Base-by-base conservation (phyloP, 257 asterid species). In the Catharanthus roseus region DNA sequence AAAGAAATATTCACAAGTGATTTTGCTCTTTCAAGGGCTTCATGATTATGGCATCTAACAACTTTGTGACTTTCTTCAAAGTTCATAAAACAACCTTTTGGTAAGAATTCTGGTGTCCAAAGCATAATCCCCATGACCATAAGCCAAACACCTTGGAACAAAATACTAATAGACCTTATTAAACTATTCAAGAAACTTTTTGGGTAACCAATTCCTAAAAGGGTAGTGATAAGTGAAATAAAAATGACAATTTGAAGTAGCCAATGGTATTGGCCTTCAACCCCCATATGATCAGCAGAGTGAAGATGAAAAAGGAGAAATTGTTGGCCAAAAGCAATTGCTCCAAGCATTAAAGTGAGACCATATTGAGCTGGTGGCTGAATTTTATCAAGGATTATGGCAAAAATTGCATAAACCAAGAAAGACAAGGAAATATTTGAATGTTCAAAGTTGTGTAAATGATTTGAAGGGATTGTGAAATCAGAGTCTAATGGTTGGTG, bases 241-340 rank as follows among this genome's bases (percentile, higher is more conserved):
- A 81, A 79, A 2, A 91, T 87, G 44, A 82, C 80, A 23, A 85
- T 42, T 77, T 89, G 96, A 2, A 89, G 84, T 3, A 90, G 88
- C 88, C 84, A 86, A 53, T 92, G 98, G 81, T 92, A 92, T 77
- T 87, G 91, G 10, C 96, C 98, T 69, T 92, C 98, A 12, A 90
- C 60, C 0, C 98, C 98, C 88, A 78, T 76, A 61, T 92, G 96
- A 65, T 92, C 96, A 6, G 89, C 78, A 2, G 98, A 90, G 72
- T 92, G 98, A 63, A 92, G 86, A 74, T 88, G 92, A 67, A 92
- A 80, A 36, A 86, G 82, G n/a, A 92, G 83, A 5, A 90, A 83
- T 80, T 90, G 88, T 79, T 88, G 96, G 68, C 77, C 77, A 63
- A 90, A 90, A 1, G 96, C 90, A 10, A 80, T 26, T 13, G 95